Conservation (phyloP, 768 basidiomycete species). For the Boletus speciosus region DNA sequence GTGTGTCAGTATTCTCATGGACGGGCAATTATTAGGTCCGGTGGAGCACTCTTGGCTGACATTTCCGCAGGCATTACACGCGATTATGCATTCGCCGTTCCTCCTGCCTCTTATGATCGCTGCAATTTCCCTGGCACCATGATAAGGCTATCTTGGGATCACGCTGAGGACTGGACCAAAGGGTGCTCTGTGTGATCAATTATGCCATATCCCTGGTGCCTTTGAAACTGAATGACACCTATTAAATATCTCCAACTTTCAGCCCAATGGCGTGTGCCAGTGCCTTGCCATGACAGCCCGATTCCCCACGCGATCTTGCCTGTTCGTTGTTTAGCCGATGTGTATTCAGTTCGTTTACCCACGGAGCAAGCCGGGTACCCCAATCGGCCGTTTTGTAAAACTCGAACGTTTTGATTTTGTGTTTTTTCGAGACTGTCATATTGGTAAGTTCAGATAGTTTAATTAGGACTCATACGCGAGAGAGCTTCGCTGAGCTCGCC, state of each 20-base stretch:
- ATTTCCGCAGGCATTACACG: constrained; percentile 18
- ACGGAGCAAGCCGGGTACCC: constrained; percentile 4
- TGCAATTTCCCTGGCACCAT: constrained; percentile 10
- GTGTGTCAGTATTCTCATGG: constrained; percentile 28
- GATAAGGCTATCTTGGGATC: constrained; percentile 31
- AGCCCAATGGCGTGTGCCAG: constrained; percentile 13
- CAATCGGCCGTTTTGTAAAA: constrained; percentile 7
- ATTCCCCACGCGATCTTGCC: constrained; percentile 11
- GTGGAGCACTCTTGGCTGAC: constrained; percentile 19
- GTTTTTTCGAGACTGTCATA: constrained; percentile 6
- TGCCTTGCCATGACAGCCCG: constrained; percentile 14
- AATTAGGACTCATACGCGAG: constrained; percentile 18
- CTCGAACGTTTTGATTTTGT: constrained; percentile 6
- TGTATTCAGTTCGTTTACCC: constrained; percentile 1
- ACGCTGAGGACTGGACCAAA: constrained; percentile 28
- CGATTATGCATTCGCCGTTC: constrained; percentile 23
- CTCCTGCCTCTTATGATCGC: constrained; percentile 23
- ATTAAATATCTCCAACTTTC: constrained; percentile 2
- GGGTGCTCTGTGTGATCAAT: constrained; percentile 15
- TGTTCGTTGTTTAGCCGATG: constrained; percentile 8
- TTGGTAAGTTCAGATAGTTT: constrained; percentile 21
- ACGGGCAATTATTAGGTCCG: constrained; percentile 10
- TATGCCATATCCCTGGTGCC: constrained; percentile 20
- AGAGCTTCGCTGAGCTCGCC: constrained; percentile 29
- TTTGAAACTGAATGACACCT: constrained; percentile 13